Percentiles rank a stretch among this genome's conserved stretches.
phyloP scores from a whole-genome alignment of 2,329 filamentous ascomycete genomes.

The Sarocladiaceae sp. region DNA sequence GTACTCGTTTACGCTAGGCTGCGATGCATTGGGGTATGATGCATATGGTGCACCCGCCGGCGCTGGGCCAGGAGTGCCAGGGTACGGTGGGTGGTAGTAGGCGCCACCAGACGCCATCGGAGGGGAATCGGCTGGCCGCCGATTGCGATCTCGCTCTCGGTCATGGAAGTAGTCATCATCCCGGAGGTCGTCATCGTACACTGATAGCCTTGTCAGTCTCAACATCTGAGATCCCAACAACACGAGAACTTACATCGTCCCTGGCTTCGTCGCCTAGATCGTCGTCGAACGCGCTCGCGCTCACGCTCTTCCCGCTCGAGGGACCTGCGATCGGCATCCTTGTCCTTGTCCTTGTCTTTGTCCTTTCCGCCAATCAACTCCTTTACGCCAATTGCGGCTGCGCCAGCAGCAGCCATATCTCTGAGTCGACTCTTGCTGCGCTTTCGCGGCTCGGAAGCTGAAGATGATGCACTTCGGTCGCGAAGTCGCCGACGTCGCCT shows the following conservation, averaged over 20 bases:
- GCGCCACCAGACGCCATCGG: constrained; percentile 46
- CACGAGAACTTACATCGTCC: background rate
- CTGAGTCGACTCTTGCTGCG: constrained; percentile 49
- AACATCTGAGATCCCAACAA: background rate
- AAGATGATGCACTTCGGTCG: constrained; percentile 28
- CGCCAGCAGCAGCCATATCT: constrained; percentile 51
- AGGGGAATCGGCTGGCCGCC: constrained; percentile 27
- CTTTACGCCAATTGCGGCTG: constrained; percentile 57
- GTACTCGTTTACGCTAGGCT: constrained; percentile 28
- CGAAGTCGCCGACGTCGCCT: constrained; percentile 32
- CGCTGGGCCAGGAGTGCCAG: constrained; percentile 21
- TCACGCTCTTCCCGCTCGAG: constrained; percentile 10
- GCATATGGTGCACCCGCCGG: constrained; percentile 24
- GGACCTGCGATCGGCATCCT: constrained; percentile 14
- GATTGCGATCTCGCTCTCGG: constrained; percentile 24
- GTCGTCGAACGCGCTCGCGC: constrained; percentile 4
- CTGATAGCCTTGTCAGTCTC: constrained; percentile 12
- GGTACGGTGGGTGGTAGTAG: constrained; percentile 37
- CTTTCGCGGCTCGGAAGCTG: constrained; percentile 29
- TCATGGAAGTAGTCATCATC: constrained; percentile 29
- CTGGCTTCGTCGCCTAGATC: background rate
- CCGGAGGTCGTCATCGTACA: constrained; percentile 23
- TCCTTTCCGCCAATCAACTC: constrained; percentile 48
- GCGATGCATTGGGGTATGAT: constrained; percentile 28
- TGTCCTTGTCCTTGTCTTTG: constrained; percentile 7